A percentile compares a stretch with the other conserved stretches of the same genome.
Evolutionary conservation across 352 stramenopile genomes (phyloP).

Genomic region (Pythium dissotocum): DNA sequence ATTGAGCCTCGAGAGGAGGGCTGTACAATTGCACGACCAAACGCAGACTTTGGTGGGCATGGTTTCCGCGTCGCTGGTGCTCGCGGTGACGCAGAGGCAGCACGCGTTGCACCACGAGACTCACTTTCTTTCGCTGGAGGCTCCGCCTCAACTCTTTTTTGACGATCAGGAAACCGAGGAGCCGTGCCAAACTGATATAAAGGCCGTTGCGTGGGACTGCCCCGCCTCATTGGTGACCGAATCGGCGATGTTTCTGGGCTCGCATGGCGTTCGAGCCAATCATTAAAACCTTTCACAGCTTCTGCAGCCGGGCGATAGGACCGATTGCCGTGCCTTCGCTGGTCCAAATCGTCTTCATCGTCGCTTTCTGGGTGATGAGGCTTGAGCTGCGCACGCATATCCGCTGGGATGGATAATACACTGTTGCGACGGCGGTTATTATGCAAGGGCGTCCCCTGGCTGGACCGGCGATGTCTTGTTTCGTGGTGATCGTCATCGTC

Average conservation of each 20-base stretch:
- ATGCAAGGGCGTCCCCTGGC: not conserved
- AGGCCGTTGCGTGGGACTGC: not conserved
- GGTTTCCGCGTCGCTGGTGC: not conserved
- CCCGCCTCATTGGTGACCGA: not conserved
- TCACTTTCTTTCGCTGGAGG: constrained; percentile 4
- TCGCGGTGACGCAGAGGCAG: not conserved
- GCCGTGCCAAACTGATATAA: constrained; percentile 17
- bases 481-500: constrained; percentile 6
- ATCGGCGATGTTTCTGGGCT: constrained; percentile 22
- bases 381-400: constrained; percentile 6
- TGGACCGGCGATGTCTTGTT: constrained; percentile 3
- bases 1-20: not conserved
- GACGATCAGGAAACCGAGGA: constrained; percentile 2
- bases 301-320: constrained; percentile 10
- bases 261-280: constrained; percentile 34
- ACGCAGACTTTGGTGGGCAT: constrained; percentile 13
- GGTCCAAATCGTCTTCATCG: not conserved
- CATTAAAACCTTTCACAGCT: constrained; percentile 39
- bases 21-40: constrained; percentile 7
- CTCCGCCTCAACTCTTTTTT: not conserved
- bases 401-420: constrained; percentile 8
- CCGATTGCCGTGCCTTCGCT: not conserved
- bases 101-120: not conserved
- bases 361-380: constrained; percentile 15
- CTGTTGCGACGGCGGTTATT: constrained; percentile 10